phyloP scores from a whole-genome alignment of 2,329 filamentous ascomycete species.

The Aspergillus clavatus region DNA sequence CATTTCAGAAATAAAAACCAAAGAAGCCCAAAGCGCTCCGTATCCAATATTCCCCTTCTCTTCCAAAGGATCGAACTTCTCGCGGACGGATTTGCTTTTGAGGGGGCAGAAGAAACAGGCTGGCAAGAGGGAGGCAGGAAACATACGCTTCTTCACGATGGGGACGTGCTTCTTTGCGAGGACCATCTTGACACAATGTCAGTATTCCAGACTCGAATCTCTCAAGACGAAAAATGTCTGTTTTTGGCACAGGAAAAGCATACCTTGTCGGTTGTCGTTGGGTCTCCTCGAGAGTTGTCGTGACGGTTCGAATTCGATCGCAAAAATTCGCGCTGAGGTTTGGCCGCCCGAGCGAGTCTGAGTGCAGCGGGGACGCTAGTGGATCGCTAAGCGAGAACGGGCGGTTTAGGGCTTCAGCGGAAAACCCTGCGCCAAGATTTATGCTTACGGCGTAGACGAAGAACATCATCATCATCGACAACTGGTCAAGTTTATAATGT shows the following conservation, averaged over 20 bases:
- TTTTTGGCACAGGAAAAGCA: constrained; percentile 16
- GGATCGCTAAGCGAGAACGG: constrained; percentile 29
- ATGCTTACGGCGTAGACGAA: too few species aligned
- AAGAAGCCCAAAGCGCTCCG: neutral
- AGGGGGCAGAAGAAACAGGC: constrained; percentile 1
- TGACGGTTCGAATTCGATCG: constrained; percentile 36
- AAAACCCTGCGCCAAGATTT: constrained; percentile 17
- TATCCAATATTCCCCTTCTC: neutral
- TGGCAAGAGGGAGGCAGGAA: constrained; percentile 15
- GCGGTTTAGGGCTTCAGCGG: constrained; percentile 20
- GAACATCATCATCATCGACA: too few species aligned
- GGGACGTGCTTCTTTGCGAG: constrained; percentile 98
- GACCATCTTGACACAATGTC: constrained; percentile 64
- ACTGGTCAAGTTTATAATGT: too few species aligned
- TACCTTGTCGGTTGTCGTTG: constrained; percentile 43
- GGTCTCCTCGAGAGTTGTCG: constrained; percentile 42
- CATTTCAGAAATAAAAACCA: neutral
- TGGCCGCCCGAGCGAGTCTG: constrained; percentile 24
- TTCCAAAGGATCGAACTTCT: neutral
- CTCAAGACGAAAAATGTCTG: constrained; percentile 2
- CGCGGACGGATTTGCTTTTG: constrained; percentile 1
- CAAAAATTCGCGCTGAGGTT: constrained; percentile 38
- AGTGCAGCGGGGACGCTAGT: constrained; percentile 33
- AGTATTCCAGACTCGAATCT: constrained; percentile 7
- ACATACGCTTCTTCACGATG: constrained; percentile 99